Base-by-base conservation (phyloP, 305 asterid species). In the Euphrasia arctica region DNA sequence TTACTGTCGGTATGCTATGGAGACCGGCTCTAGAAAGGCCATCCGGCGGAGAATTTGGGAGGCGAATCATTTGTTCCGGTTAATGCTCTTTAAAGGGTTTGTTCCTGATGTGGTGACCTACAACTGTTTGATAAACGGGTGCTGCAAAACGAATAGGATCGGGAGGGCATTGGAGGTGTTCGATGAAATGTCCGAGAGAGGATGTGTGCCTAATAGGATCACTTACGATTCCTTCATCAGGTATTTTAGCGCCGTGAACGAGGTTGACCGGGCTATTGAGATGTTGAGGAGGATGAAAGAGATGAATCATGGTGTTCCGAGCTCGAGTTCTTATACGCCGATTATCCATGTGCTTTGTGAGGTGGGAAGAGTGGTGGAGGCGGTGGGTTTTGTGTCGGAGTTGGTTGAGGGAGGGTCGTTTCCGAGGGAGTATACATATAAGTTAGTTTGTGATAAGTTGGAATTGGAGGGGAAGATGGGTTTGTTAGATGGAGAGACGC, bases 41-140 rank as follows among this genome's bases (percentile, higher is more conserved):
- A 81, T 76, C n/a, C 72, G 94, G 74, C 77, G 89, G 76, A 76
- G 96, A 14, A 71, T 91, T 64, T 91, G 94, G 96, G 95, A 88
- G 75, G 98, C 95, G 1, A 91, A 91, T 77, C 91, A 86, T 70
- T 71, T 86, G 72, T 91, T 91, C 60, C 72, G 96, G 58, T 45
- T 85, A 59, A 89, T 91, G 98, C 47, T 88, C 51, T 91, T 86
- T 52, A 86, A 85, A 70, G 96, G 98, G 0, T 89, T 80, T 76
- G 75, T 60, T 12, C 96, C 96, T 8, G 96, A 91, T 70, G 90
- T 89, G 3, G 98, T 91, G 67, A 86, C 96, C 10, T 91, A 91
- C 58, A 91, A 91, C 14, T 80, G 89, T 65, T 75, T 89, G 85
- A 91, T 91, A 57, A 85, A 89, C 69, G 95, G 95, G 2, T 91